Conservation (phyloP, 2,329 filamentous ascomycete species). For the Moelleriella libera region DNA sequence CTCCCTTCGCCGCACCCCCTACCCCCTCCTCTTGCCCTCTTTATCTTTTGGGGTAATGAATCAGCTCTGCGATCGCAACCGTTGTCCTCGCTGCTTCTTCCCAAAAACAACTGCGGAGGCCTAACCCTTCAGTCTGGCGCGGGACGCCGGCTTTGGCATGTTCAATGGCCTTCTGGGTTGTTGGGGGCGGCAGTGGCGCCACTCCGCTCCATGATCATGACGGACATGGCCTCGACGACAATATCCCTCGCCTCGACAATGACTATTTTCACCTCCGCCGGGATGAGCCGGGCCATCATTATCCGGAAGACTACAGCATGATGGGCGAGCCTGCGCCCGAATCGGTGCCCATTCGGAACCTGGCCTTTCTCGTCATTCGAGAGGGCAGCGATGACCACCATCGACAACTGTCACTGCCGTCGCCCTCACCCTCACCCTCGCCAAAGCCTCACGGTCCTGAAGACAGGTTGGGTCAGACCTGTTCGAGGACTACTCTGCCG, state of each 20-base stretch:
- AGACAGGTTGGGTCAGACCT: not conserved
- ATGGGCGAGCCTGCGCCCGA: slow-evolving; percentile 2
- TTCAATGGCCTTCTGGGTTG: slow-evolving; percentile 26
- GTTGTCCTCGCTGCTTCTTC: no score
- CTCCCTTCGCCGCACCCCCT: no score
- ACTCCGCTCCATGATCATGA: slow-evolving; percentile 12
- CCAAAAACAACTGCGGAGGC: no score
- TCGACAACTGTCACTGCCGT: slow-evolving; percentile 4
- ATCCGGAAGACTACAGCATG: not conserved
- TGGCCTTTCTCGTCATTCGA: slow-evolving; percentile 23
- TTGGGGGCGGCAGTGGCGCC: slow-evolving; percentile 13
- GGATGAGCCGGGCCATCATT: not conserved
- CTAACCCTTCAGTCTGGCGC: no score
- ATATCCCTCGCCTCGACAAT: not conserved
- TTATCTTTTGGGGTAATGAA: no score
- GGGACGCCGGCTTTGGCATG: slow-evolving; percentile 10
- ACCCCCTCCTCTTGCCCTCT: no score
- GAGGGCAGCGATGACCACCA: slow-evolving; percentile 12
- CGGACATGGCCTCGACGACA: not conserved
- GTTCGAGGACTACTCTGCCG: not conserved
- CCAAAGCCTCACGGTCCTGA: slow-evolving; percentile 4
- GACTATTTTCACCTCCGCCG: not conserved
- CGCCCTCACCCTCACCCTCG: slow-evolving; percentile 8
- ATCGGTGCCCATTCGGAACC: slow-evolving; percentile 16
- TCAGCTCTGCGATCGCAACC: no score